Evolutionary conservation across 371 early-diverging fungal species (phyloP).

Genomic region (Furculomyces boomerangus): DNA sequence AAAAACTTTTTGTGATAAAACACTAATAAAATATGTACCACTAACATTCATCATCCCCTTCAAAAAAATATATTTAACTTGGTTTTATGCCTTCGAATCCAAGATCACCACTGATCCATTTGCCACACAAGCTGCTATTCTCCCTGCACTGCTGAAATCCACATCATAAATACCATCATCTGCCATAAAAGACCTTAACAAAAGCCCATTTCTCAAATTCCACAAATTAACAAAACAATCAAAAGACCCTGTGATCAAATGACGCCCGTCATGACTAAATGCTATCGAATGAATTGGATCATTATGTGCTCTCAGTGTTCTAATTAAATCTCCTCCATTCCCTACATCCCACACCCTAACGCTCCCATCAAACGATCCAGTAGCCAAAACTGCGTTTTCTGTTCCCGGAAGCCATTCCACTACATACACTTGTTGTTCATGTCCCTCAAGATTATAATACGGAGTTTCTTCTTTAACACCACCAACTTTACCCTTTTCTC

Average conservation of each 20-base stretch:
- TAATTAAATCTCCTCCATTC: conserved; percentile 42
- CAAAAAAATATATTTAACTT: too few relatives aligned
- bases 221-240: conserved; percentile 69
- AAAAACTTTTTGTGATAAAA: too few relatives aligned
- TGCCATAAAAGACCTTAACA: conserved; percentile 43
- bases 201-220: conserved; percentile 50
- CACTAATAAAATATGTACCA: too few relatives aligned
- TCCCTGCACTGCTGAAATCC: conserved; percentile 31
- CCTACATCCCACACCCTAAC: conserved; percentile 80
- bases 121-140: conserved; percentile 19
- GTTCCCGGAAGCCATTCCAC: conserved; percentile 49
- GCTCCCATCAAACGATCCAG: conserved; percentile 78
- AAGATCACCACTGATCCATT: conserved; percentile 15
- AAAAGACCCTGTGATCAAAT: conserved; percentile 72
- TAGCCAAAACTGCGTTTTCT: conserved; percentile 35
- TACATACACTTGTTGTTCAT: conserved; percentile 57
- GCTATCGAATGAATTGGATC: conserved; percentile 70
- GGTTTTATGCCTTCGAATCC: conserved; percentile 9
- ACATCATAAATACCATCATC: conserved; percentile 63
- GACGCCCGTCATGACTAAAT: conserved; percentile 66
- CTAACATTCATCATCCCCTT: too few relatives aligned
- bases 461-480: conserved; percentile 15
- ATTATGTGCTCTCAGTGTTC: conserved; percentile 49
- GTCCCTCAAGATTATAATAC: conserved; percentile 43
- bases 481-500: not conserved